Evolutionary conservation across 1,139 yeast genomes (phyloP).

Genomic region (Taphrina deformans): DNA sequence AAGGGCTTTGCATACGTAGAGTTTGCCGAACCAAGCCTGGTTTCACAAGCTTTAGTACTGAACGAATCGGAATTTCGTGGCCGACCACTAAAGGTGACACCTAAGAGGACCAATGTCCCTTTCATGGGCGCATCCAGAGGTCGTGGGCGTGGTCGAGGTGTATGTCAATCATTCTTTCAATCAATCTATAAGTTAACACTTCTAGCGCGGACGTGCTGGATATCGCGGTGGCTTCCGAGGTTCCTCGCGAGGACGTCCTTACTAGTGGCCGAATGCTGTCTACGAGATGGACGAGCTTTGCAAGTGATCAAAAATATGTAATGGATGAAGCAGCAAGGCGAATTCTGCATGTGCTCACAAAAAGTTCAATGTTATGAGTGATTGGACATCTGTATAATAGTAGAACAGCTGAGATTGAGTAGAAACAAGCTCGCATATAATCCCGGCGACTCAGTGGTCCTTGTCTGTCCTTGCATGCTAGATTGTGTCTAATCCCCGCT

Average conservation of each 20-base stretch:
- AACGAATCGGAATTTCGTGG: conserved; percentile 69
- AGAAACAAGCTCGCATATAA: neutral
- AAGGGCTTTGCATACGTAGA: conserved; percentile 87
- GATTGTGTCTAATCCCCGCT: no score
- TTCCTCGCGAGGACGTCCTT: conserved; percentile 44
- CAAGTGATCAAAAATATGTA: no score
- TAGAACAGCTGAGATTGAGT: neutral
- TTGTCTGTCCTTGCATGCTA: no score
- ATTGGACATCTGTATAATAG: neutral
- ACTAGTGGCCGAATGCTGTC: no score
- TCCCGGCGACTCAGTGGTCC: no score
- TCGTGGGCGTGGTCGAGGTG: conserved; percentile 53
- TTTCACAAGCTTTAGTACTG: conserved; percentile 63
- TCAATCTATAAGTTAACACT: conserved; percentile 56
- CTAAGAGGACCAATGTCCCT: conserved; percentile 79
- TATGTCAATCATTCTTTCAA: conserved; percentile 46
- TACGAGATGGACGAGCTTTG: no score
- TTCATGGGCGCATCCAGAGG: conserved; percentile 54
- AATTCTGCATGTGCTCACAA: no score
- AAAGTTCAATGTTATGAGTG: neutral
- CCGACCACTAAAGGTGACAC: conserved; percentile 66
- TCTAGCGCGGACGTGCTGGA: conserved; percentile 54
- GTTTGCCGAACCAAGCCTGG: conserved; percentile 64
- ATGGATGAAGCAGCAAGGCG: no score
- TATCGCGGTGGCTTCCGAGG: conserved; percentile 54